Base-by-base conservation (phyloP, 345 rosid species). In the Excoecaria cochinchinensis region DNA sequence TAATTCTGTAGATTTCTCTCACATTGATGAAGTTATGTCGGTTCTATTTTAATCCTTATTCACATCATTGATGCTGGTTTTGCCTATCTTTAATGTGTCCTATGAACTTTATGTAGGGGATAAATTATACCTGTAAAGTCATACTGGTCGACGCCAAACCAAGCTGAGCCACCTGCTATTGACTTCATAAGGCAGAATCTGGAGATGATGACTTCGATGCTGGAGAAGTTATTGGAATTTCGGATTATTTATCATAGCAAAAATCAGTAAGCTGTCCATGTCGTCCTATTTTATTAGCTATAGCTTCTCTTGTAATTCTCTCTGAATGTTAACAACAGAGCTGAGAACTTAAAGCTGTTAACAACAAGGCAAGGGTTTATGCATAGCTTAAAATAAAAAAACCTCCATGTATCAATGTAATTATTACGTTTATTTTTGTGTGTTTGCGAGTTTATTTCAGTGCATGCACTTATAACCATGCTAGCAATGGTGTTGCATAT, bases 191-290 rank as follows among this genome's bases (percentile, higher is more conserved):
- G 85, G 84, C 85, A 89, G 78, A 92, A 95, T 82, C 88, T 95
- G 62, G 90, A 89, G 89, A 91, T 88, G 90, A 92, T 95, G 97
- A 92, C 94, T 19, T 80, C 88, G 50, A 91, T 90, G 97, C 86
- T 95, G 80, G 87, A 89, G 85, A 83, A 21, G 59, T 51, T 58
- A 19, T 48, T 5, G 58, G 38, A 71, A 68, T 62, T 55, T 56
- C 69, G 63, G 60, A 60, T 67, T 71, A 59, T 22, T 50, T 82
- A 66, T 60, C 48, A 15, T 24, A 59, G 70, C 42, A 70, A n/a
- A 51, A 36, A 60, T 74, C 58, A 11, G 51, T 64, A 46, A 57
- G 64, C 24, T 76, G n/a, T 36, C 63, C 42, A 22, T 9, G 17
- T 66, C 58, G 42, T 53, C 52, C 51, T 25, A 40, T 4, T 76